Evolutionary conservation across 495 filamentous ascomycete genomes (phyloP).

Genomic region (Thozetella sp.): DNA sequence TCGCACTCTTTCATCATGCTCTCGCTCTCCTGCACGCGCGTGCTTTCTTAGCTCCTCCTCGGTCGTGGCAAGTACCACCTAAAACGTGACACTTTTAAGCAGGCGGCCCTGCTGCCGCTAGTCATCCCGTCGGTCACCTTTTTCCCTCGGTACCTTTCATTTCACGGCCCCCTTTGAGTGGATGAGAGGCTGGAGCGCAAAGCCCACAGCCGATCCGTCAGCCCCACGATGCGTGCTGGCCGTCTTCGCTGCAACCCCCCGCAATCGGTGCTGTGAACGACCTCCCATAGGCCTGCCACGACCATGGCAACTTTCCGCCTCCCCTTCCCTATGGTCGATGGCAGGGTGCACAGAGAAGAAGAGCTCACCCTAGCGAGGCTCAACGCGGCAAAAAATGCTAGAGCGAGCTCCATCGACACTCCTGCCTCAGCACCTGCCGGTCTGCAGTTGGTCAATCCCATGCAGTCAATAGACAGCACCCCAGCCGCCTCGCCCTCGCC

Average conservation of each 20-base stretch:
- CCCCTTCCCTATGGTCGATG: conserved; percentile 24
- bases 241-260: not conserved
- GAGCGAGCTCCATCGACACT: conserved; percentile 8
- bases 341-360: conserved; percentile 29
- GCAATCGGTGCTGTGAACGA: conserved; percentile 1
- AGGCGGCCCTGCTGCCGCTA: too few relatives aligned
- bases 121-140: too few relatives aligned
- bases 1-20: too few relatives aligned
- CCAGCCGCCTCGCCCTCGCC: conserved; percentile 13
- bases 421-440: conserved; percentile 6
- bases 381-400: conserved; percentile 16
- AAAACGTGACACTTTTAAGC: too few relatives aligned
- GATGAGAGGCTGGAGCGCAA: too few relatives aligned
- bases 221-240: conserved; percentile 10
- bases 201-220: not conserved
- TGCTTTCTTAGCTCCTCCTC: not conserved
- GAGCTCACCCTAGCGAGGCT: conserved; percentile 26
- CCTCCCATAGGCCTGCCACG: not conserved
- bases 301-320: conserved; percentile 26
- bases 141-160: too few relatives aligned
- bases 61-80: too few relatives aligned
- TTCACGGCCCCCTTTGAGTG: too few relatives aligned
- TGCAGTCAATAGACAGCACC: conserved; percentile 9
- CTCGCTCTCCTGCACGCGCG: too few relatives aligned
- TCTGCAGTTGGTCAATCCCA: conserved; percentile 10